These are phyloP conservation scores for Agapanthus africanus DNA, from an alignment of 106 monocot species.

Conservation along the genomic window DNA sequence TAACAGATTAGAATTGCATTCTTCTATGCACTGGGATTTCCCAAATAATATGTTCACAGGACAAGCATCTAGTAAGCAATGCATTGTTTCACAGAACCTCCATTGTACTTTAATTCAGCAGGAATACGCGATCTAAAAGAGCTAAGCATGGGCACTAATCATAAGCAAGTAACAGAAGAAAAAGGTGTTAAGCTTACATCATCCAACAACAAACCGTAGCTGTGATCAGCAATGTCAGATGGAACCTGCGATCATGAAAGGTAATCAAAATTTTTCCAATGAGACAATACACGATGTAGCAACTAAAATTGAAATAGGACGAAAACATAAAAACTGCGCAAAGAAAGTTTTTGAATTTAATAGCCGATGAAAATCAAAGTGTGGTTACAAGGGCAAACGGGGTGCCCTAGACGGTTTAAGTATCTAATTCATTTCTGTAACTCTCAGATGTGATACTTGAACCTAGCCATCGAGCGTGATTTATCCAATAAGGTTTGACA, in stretches of 20 bases:
- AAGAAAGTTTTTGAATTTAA: too few relatives aligned
- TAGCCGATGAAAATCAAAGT: too few relatives aligned
- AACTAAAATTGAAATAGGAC: too few relatives aligned
- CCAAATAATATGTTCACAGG: neutral
- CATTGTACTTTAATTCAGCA: neutral
- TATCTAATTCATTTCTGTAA: too few relatives aligned
- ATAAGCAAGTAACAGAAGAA: neutral
- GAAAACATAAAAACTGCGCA: too few relatives aligned
- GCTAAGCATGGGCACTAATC: neutral
- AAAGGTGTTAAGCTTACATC: conserved; percentile 62
- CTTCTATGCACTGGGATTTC: neutral
- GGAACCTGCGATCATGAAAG: conserved; percentile 20
- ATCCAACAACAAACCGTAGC: conserved; percentile 94
- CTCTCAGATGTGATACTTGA: too few relatives aligned
- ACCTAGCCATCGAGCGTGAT: too few relatives aligned
- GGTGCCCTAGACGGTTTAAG: too few relatives aligned
- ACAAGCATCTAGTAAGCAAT: neutral
- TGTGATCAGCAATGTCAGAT: conserved; percentile 79
- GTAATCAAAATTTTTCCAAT: too few relatives aligned
- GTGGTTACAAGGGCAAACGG: too few relatives aligned
- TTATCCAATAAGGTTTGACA: too few relatives aligned
- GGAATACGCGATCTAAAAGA: neutral
- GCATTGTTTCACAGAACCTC: neutral
- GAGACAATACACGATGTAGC: too few relatives aligned
- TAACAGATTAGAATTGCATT: neutral